Evolutionary conservation across 1,139 yeast genomes (phyloP).

Genomic region (Zygosaccharomyces sapae): DNA sequence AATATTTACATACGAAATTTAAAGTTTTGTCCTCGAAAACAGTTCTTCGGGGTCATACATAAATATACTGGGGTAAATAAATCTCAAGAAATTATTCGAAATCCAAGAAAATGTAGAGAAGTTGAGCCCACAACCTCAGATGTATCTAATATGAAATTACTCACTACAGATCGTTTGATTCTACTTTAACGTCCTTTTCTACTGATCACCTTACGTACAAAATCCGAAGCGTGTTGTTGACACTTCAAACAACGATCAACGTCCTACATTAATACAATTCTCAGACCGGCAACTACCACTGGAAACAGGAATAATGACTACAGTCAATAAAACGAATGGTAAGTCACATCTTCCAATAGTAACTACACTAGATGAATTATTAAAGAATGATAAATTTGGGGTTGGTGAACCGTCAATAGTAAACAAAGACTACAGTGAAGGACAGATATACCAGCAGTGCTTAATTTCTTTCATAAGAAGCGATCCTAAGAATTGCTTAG

Average conservation of each 20-base stretch:
- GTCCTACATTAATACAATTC: background rate
- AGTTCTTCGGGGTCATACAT: no score
- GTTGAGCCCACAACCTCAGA: no score
- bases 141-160: no score
- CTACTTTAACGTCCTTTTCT: no score
- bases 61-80: no score
- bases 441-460: conserved; percentile 19
- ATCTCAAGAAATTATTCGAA: no score
- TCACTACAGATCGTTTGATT: no score
- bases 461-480: conserved; percentile 24
- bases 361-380: conserved; percentile 19
- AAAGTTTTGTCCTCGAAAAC: background rate
- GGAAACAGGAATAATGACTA: background rate
- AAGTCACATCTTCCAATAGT: background rate
- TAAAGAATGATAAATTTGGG: conserved; percentile 20
- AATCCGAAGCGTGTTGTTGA: background rate
- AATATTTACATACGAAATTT: background rate
- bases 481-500: conserved; percentile 20
- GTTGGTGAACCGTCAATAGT: background rate
- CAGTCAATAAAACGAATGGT: conserved; percentile 6
- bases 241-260: background rate
- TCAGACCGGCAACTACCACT: background rate
- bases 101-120: no score
- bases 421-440: conserved; percentile 7
- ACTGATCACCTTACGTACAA: background rate